Percentiles rank a stretch among this genome's conserved stretches.
Evolutionary conservation across 148 eudicot genomes (phyloP).

Genomic region (Nepenthes gracilis): DNA sequence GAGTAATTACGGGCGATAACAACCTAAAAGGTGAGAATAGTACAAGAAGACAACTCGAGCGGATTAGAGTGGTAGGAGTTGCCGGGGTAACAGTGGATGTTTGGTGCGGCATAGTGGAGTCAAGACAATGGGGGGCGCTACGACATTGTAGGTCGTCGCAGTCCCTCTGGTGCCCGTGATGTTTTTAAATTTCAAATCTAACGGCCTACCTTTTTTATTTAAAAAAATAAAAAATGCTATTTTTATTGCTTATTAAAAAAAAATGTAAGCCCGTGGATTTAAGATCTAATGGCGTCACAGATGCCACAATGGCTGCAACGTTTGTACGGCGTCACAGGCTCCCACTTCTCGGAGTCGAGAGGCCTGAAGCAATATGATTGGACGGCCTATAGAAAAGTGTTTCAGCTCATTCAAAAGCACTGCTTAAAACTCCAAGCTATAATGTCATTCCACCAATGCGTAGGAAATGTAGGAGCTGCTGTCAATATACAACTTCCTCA

Average conservation of each 20-base stretch:
- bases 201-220: no score
- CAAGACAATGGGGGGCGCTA: neutral
- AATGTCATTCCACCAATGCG: conserved; percentile 84
- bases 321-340: no score
- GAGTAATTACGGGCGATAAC: conserved; percentile 41
- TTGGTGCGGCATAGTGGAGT: conserved; percentile 88
- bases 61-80: conserved; percentile 45
- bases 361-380: conserved; percentile 69
- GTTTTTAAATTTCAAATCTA: no score
- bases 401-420: conserved; percentile 37
- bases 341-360: neutral
- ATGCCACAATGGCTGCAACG: no score
- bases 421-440: conserved; percentile 53
- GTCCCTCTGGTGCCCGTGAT: no score
- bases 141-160: no score
- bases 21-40: conserved; percentile 26
- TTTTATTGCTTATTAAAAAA: no score
- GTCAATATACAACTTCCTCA: conserved; percentile 61
- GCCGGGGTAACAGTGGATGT: conserved; percentile 90
- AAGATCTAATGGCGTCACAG: no score
- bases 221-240: no score
- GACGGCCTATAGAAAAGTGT: conserved; percentile 60
- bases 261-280: no score
- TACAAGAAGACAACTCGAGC: conserved; percentile 34
- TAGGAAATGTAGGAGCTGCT: conserved; percentile 73